Conservation (phyloP, 371 early-diverging fungal genomes). For the Homolaphlyctis polyrhiza region DNA sequence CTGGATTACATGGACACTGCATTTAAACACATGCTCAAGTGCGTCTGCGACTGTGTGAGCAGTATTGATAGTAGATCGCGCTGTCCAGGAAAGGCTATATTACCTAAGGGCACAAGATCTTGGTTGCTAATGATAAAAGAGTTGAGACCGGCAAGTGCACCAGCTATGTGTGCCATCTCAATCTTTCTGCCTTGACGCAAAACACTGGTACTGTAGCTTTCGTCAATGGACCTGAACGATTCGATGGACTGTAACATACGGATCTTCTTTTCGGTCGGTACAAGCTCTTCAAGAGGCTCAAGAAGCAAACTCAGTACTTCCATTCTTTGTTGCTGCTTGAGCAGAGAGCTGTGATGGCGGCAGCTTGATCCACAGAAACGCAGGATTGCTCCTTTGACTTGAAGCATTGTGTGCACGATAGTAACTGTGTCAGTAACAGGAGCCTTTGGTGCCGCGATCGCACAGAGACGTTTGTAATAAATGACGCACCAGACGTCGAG, state of each 20-base stretch:
- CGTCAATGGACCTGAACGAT: no score
- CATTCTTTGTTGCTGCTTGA: neutral
- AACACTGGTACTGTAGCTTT: no score
- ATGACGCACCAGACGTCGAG: no score
- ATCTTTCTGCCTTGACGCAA: no score
- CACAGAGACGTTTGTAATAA: no score
- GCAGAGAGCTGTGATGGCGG: conserved; percentile 3
- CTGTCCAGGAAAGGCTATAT: no score
- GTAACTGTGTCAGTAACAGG: no score
- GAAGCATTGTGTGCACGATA: neutral
- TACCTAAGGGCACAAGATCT: no score
- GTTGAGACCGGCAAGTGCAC: conserved; percentile 16
- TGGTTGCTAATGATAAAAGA: conserved; percentile 13
- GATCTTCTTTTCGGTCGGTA: neutral
- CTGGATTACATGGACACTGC: conserved; percentile 33
- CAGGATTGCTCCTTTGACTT: conserved; percentile 14
- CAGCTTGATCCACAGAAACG: conserved; percentile 6
- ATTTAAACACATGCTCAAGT: conserved; percentile 27
- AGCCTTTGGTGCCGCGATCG: no score
- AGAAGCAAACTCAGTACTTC: neutral
- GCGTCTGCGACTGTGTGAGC: conserved; percentile 22
- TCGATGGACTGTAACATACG: no score
- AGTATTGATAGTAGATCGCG: no score
- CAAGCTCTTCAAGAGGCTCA: conserved; percentile 1
- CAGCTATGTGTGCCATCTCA: conserved; percentile 10